A percentile compares a stretch with the other conserved stretches of the same genome.
Conservation (phyloP, 2,329 filamentous ascomycete species). For the Thielaviopsis populi region DNA sequence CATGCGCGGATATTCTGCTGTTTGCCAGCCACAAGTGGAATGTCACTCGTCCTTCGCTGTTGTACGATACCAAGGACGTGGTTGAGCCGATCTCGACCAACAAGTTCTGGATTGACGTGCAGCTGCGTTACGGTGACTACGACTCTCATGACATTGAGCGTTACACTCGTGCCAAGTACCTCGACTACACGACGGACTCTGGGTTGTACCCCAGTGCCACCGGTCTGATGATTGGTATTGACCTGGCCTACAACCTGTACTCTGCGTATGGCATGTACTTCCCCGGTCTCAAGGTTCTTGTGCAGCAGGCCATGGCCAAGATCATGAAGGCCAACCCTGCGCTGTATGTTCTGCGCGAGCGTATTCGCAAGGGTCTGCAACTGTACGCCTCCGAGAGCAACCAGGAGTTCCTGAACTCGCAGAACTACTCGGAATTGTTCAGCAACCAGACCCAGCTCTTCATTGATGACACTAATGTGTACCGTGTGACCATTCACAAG, state of each 20-base stretch:
- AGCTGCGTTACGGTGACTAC: conserved; percentile 93
- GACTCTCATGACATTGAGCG: conserved; percentile 98
- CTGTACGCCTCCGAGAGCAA: conserved; percentile 97
- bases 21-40: conserved; percentile 99
- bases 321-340: conserved; percentile 99
- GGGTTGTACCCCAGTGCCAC: conserved; percentile 97
- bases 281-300: conserved; percentile 83
- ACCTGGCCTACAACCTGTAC: conserved; percentile 95
- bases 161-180: conserved; percentile 93
- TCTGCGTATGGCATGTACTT: conserved; percentile 98
- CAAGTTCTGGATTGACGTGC: conserved; percentile 98
- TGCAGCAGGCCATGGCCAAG: conserved; percentile 99
- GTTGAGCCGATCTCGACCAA: conserved; percentile 91
- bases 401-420: conserved; percentile 97
- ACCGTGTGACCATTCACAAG: conserved; percentile 98
- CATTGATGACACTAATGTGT: conserved; percentile 98
- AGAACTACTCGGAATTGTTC: conserved; percentile 98
- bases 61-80: conserved; percentile 92
- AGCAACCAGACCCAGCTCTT: conserved; percentile 98
- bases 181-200: conserved; percentile 97
- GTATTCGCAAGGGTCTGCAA: conserved; percentile 95
- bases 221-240: conserved; percentile 93
- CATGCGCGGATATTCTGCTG: conserved; percentile 88
- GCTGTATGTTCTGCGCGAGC: conserved; percentile 87
- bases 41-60: conserved; percentile 77